Base-by-base conservation (phyloP, 495 filamentous ascomycete genomes). In the Hapsidospora chrysogenum region DNA sequence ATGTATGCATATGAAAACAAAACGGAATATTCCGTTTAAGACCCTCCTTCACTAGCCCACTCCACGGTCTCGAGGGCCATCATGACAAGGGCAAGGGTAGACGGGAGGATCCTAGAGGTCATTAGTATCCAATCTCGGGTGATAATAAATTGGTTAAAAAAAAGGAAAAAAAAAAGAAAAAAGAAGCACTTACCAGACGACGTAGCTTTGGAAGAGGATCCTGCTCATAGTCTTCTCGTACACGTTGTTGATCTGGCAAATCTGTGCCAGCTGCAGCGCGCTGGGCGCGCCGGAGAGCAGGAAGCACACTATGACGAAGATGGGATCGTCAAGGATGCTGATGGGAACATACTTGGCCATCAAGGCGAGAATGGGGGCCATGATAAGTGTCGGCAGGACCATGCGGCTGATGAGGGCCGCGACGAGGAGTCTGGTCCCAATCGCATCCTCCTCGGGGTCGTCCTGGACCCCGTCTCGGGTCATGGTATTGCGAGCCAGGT, bases 301-400 rank as follows among this genome's bases (percentile, higher is more conserved):
- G 64, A 95, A 97, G 54, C 85, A 94, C 26, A 97, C 92, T 41
- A 96, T 79, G 39, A 96, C 74, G 54, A 97, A 97, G 46, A 97
- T 96, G 4, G 92, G 92, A 46, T 97, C 89, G 53, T 92, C 89
- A 21, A 97, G 59, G 38, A 96, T 96, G 61, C 84, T 92, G 53
- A 97, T 67, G 0, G 83, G 85, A 10, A 92, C 74, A 47, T 76
- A 95, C 43, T 96, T 97, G 20, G 92, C 89, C 17, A 78, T 63
- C n/a, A 96, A 39, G 1, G 86, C 89, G 1, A 96, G 61, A 11
- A 96, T 49, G n/a, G 89, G 92, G 3, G 84, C 80, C 80, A 95
- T 95, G 46, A 96, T 71, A 20, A 96, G 44, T 9, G 78, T 92
- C 9, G 89, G 89, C 11, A 96, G 65, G 21, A 96, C 52, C 89